A percentile compares a stretch with the other conserved stretches of the same genome.
These are phyloP conservation scores for Mycena sanguinolenta DNA, from an alignment of 768 basidiomycete species.

Conservation along the genomic window DNA sequence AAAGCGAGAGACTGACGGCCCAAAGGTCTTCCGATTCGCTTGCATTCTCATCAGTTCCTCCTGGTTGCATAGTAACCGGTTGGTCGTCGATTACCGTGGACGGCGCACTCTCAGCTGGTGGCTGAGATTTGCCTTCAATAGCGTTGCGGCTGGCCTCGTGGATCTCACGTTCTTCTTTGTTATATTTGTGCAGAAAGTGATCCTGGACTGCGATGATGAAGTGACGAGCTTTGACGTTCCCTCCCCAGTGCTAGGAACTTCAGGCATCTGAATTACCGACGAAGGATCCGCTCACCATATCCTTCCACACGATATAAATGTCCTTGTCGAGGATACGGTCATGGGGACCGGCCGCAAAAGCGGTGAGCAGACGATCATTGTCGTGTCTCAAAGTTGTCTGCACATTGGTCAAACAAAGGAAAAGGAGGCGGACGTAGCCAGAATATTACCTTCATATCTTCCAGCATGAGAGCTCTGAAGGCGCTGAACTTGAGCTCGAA, in stretches of 20 bases:
- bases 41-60: too few species aligned
- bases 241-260: conserved; percentile 60
- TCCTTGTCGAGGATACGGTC: conserved; percentile 60
- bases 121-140: neutral
- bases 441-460: conserved; percentile 43
- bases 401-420: neutral
- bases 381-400: neutral
- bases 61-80: too few species aligned
- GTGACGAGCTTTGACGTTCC: conserved; percentile 64
- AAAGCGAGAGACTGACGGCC: conserved; percentile 43
- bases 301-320: conserved; percentile 64
- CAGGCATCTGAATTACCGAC: neutral
- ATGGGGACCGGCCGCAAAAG: conserved; percentile 58
- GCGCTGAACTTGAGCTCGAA: conserved; percentile 62
- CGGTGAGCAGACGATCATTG: conserved; percentile 53
- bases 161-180: conserved; percentile 9
- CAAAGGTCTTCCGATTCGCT: conserved; percentile 49
- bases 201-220: conserved; percentile 62
- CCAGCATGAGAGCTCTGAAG: neutral
- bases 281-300: conserved; percentile 33
- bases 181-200: conserved; percentile 47
- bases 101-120: too few species aligned
- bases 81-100: too few species aligned
- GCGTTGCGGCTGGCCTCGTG: neutral
- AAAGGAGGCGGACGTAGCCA: conserved; percentile 26